A percentile compares a stretch with the other conserved stretches of the same genome.
Evolutionary conservation across 305 asterid genomes (phyloP).

Genomic region (Fraxinus xanthoxyloides): DNA sequence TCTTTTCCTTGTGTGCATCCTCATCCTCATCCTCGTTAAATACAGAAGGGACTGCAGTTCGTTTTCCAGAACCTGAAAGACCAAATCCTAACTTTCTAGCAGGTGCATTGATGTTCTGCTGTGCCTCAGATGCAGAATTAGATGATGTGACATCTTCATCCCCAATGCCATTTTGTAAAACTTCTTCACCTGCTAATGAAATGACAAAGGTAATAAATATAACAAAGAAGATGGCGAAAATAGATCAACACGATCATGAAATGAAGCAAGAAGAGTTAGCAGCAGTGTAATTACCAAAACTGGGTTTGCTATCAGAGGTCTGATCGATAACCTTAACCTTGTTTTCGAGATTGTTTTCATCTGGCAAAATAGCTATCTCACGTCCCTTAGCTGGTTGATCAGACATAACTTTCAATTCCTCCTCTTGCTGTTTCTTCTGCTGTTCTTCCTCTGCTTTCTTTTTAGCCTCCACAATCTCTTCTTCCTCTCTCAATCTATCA

Average conservation of each 20-base stretch:
- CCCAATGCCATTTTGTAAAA: conserved; percentile 51
- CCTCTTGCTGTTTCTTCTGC: conserved; percentile 63
- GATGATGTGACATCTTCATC: conserved; percentile 45
- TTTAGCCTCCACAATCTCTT: conserved; percentile 79
- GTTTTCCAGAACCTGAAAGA: conserved; percentile 79
- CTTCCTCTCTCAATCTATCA: conserved; percentile 81
- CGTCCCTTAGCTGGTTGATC: conserved; percentile 44
- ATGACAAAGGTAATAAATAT: conserved; percentile 17
- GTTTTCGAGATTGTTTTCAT: conserved; percentile 40
- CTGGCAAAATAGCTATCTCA: conserved; percentile 36
- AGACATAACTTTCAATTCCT: conserved; percentile 44
- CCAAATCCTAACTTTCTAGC: conserved; percentile 89
- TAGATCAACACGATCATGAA: conserved; percentile 4
- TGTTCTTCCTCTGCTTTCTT: conserved; percentile 68
- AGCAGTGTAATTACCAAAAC: conserved; percentile 33
- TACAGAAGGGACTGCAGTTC: conserved; percentile 90
- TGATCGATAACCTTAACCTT: conserved; percentile 44
- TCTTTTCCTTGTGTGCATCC: conserved; percentile 90
- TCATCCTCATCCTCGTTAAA: conserved; percentile 91
- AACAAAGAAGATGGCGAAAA: conserved; percentile 13
- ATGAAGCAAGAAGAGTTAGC: conserved; percentile 31
- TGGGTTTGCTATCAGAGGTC: conserved; percentile 40
- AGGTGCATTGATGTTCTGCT: conserved; percentile 59
- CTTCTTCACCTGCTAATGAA: conserved; percentile 52
- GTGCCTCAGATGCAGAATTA: conserved; percentile 45